Evolutionary conservation across 768 basidiomycete genomes (phyloP), one percentile per base, ranked within the genome.

Genomic region (Pleurotus eryngii): DNA sequence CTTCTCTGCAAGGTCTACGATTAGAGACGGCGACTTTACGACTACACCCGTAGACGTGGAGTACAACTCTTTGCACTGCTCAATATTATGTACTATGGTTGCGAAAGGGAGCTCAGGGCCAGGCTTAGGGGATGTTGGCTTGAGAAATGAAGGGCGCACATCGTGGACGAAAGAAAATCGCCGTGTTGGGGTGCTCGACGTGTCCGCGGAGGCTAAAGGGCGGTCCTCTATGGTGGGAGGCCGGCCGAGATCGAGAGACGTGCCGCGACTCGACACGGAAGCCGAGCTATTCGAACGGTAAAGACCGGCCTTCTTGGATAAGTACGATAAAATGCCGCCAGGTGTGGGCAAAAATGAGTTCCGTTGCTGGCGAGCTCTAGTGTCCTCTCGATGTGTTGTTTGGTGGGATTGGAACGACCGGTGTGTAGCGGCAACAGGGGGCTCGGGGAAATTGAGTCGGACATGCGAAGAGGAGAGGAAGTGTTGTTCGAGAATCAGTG

Each of bases 401-500:
- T 45, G 42, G 42, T 7, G 20, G 42, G 42, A 45, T n/a, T 45
- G 42, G 20, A 22, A 22, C 30, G 54, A n/a, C 69, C 54, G 56
- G 68, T 64, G 20, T 68, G 68, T 57, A 69, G 63, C 4, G 78
- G 76, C 53, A 75, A 80, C 35, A 67, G 71, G 35, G 2, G 55
- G 58, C 37, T 49, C 24, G 12, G 58, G 55, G 40, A 53, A 59
- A 20, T 51, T 49, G 14, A 87, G 68, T 5, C 68, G 66, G n/a
- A 85, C 75, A 49, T 76, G 69, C 0, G 78, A 82, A 65, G 84
- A 75, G 3, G 70, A 55, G 26, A 87, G 74, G 4, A 86, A 66
- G 38, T 80, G 76, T 63, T 87, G 84, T 62, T 88, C 87, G 14
- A 88, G 79, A 3, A 84, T 59, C 35, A 86, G 74, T 1, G 84